phyloP scores from a whole-genome alignment of 225 moss, liverwort and hornwort species.

The Asterella californica region DNA sequence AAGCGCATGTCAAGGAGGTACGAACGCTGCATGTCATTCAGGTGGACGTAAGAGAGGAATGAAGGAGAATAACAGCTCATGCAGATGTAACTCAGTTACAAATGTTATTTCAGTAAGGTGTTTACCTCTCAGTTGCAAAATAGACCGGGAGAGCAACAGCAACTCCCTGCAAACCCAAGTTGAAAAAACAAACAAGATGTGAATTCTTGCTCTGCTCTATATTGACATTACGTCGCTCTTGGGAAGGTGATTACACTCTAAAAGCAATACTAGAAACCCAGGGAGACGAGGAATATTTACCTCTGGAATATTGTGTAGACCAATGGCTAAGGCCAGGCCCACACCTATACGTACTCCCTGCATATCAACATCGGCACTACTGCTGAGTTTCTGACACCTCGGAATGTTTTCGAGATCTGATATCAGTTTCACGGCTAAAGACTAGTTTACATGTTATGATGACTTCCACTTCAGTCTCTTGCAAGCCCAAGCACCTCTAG shows the following conservation, averaged over 20 bases:
- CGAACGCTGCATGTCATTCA: background rate
- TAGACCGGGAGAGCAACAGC: slow-evolving; percentile 95
- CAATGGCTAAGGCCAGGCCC: slow-evolving; percentile 86
- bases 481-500: background rate
- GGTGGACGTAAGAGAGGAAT: background rate
- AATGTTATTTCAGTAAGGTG: background rate
- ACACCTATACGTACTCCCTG: slow-evolving; percentile 87
- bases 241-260: background rate
- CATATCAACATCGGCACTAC: background rate
- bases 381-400: background rate
- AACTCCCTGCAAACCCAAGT: slow-evolving; percentile 55
- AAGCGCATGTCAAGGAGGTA: background rate
- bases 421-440: background rate
- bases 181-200: background rate
- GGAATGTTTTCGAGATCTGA: background rate
- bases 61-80: background rate
- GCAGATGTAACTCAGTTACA: background rate
- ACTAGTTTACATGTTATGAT: background rate
- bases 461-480: background rate
- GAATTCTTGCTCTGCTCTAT: background rate
- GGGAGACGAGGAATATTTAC: slow-evolving; percentile 9
- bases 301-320: slow-evolving; percentile 97
- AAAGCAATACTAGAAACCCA: background rate
- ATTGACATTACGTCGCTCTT: background rate
- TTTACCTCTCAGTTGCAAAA: slow-evolving; percentile 84